Conservation (phyloP, 2,329 filamentous ascomycete species). For the Alternaria consortialis region DNA sequence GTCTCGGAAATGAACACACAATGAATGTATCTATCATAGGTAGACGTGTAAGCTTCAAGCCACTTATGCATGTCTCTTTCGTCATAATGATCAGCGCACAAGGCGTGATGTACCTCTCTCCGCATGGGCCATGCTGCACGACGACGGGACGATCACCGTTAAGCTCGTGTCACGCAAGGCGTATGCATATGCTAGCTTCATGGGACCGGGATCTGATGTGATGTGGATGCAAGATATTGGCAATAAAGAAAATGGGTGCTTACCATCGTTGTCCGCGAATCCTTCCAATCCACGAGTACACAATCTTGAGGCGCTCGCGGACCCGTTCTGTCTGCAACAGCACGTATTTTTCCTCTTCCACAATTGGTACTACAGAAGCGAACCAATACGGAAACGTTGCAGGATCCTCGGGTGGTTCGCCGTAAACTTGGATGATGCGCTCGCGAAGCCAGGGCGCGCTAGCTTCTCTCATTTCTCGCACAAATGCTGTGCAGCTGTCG, state of each 20-base stretch:
- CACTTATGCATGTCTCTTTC: constrained; percentile 12
- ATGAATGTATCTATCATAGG: not conserved
- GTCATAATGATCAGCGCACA: constrained; percentile 15
- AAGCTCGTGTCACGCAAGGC: constrained; percentile 2
- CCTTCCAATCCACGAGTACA: constrained; percentile 78
- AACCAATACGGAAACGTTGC: constrained; percentile 90
- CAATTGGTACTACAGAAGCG: constrained; percentile 79
- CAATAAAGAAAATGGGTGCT: constrained; percentile 47
- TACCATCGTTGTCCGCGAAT: constrained; percentile 77
- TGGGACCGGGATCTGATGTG: constrained; percentile 9
- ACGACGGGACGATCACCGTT: constrained; percentile 21
- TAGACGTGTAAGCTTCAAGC: constrained; percentile 1
- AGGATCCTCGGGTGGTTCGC: constrained; percentile 78
- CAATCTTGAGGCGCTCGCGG: constrained; percentile 82
- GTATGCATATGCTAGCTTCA: not conserved
- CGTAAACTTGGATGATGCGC: constrained; percentile 76
- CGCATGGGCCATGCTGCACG: constrained; percentile 7
- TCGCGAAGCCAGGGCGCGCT: constrained; percentile 79
- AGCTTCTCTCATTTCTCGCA: constrained; percentile 71
- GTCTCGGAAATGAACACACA: not conserved
- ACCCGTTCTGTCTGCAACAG: constrained; percentile 79
- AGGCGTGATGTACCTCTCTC: constrained; percentile 9
- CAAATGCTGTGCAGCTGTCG: constrained; percentile 71
- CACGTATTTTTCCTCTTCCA: constrained; percentile 80
- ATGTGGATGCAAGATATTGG: not conserved